Base-by-base conservation (phyloP, 257 asterid species). In the Solanum clarkiae region DNA sequence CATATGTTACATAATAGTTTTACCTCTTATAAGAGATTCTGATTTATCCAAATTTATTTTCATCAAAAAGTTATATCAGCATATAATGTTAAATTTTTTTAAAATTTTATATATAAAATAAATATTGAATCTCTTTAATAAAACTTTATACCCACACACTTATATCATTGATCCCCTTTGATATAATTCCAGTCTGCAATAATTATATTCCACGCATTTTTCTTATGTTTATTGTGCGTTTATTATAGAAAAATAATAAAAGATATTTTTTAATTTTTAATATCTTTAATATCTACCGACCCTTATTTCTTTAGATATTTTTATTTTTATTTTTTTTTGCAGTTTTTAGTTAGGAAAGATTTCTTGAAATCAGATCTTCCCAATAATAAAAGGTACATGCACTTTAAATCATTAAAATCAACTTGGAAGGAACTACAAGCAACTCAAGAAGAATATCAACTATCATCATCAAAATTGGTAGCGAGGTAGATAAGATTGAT, bases 161-260 rank as follows among this genome's bases (percentile, higher is more conserved):
- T 10, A 24, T 44, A 42, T 11, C 32, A 44, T 6, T 6, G 36
- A 42, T 44, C 32, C 80, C 32, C 32, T 71, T 40, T 44, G 55
- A 71, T 20, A 3, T 10, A 36, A 72, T 72, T 71, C 20, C 44
- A 36, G 56, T 3, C 10, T 20, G 80, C 36, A 44, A 10, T 4
- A 62, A 63, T 63, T 63, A 24, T 63, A 44, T 72, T 72, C 80
- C 80, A 72, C 56, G 11, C 80, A 71, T 63, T 24, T 71, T 71
- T 24, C 55, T 18, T 71, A 11, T 71, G 32, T 1, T 44, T 40
- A 40, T 70, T 70, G 53, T 70, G 17, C 5, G 40, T 70, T 70
- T 18, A 11, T 47, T 57, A 20, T 36, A 36, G 6, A 36, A 36
- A 36, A 36, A 36, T 36, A 36, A 36, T 36, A 4, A 36, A 36